Evolutionary conservation across 805 yeast species (phyloP).

Genomic region (Lipomyces kockii): DNA sequence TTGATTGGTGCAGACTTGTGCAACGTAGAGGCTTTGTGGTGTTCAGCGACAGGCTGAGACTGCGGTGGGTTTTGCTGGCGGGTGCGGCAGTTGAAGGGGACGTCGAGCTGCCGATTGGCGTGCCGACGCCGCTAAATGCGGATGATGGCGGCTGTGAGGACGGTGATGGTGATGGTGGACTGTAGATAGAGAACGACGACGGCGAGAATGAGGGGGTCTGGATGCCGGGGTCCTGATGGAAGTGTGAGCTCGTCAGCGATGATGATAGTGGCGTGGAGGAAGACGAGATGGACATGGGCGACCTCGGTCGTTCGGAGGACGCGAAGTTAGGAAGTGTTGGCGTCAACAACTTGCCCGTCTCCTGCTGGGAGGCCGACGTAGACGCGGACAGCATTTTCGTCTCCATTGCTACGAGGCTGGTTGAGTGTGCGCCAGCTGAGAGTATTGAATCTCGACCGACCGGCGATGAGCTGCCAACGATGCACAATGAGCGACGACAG

Average conservation of each 20-base stretch:
- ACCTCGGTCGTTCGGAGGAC: not conserved
- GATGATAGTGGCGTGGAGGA: constrained; percentile 4
- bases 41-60: constrained; percentile 12
- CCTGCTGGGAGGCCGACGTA: not conserved
- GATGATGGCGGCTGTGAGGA: not conserved
- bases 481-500: not conserved
- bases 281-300: constrained; percentile 6
- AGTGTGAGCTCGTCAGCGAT: not conserved
- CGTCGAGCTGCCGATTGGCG: not conserved
- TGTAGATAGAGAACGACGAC: constrained; percentile 2
- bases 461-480: not conserved
- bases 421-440: not conserved
- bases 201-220: constrained; percentile 1
- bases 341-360: not conserved
- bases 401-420: not conserved
- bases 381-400: not conserved
- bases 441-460: not conserved
- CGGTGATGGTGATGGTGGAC: not conserved
- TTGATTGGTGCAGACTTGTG: constrained; percentile 20
- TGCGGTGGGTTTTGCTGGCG: not conserved
- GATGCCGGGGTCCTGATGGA: not conserved
- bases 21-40: constrained; percentile 15
- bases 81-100: not conserved
- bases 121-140: not conserved
- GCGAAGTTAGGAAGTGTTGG: not conserved